Evolutionary conservation across 2,329 filamentous ascomycete species (phyloP), one percentile per base, ranked within the genome.

Genomic region (Blumeria graminis): DNA sequence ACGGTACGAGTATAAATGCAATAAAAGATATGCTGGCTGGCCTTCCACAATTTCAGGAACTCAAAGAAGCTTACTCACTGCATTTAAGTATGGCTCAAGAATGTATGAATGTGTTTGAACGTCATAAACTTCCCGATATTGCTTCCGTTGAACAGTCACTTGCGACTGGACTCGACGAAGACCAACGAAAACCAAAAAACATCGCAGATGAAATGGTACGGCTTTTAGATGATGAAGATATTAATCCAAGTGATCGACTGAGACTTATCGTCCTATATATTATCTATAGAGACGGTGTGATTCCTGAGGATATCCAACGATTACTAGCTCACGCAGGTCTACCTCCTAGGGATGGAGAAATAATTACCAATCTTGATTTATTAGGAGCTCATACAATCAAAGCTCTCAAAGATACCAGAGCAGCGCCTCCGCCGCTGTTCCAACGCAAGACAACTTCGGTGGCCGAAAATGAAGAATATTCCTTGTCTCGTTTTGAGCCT

Each of bases 21-120:
- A 94, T 98, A 69, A 87, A 92, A 65, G 89, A 95, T 69, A 98
- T 98, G 92, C 72, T 98, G 71, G 92, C 87, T 13, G 90, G 89
- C 8, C 71, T 98, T 58, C 88, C 89, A 11, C 86, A 96, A 65
- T 98, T 95, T 65, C 86, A 94, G 65, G 84, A 93, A 68, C 86
- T 92, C 74, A 95, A 96, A 68, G 87, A 94, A 66, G 82, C 86
- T 1, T 98, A 96, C 68, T 92, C 89, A 0, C 72, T 98, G 56
- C 92, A 98, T 69, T 74, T 98, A 45, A 90, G 82, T 62, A 96
- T 98, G 90, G 92, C 92, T 1, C 85, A 95, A 67, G 88, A 94
- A 67, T 94, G 88, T 67, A 96, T 96, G 89, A 87, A 87, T 63
- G 78, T 85, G 39, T 98, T 98, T 64, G 82, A 94, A 66, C 73